Conservation (phyloP, 192 early-diverging fungal species). For the Gryganskiella cystojenkinii region DNA sequence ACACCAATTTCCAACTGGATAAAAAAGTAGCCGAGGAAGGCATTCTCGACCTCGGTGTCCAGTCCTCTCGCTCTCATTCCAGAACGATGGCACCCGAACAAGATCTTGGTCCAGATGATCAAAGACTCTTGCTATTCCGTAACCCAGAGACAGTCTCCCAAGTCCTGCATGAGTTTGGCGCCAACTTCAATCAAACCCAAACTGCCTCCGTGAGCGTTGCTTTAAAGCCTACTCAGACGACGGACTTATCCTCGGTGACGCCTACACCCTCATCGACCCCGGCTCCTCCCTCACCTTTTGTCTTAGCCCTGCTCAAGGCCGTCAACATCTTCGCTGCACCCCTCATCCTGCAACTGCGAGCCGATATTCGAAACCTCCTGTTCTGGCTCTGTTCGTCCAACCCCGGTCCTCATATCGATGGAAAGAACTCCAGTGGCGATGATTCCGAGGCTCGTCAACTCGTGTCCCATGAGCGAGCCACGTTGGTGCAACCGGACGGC, state of each 20-base stretch:
- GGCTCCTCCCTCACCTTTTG: neutral
- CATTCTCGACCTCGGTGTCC: neutral
- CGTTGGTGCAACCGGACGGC: conserved; percentile 3
- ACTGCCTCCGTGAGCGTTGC: no score
- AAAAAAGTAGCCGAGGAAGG: neutral
- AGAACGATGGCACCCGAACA: neutral
- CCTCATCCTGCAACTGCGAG: conserved; percentile 11
- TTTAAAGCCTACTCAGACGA: no score
- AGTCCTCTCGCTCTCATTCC: no score
- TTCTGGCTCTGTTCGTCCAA: conserved; percentile 12
- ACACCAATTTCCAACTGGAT: neutral
- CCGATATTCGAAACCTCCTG: conserved; percentile 20
- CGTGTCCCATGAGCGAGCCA: neutral
- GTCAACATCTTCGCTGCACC: conserved; percentile 18
- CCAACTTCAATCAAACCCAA: no score
- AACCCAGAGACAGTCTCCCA: neutral
- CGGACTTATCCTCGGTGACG: no score
- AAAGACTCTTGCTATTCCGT: neutral
- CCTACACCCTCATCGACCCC: neutral
- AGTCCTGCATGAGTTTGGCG: no score
- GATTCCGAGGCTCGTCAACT: neutral
- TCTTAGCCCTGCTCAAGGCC: neutral
- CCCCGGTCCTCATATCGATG: conserved; percentile 2
- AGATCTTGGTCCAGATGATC: neutral
- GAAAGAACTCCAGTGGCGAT: conserved; percentile 1